Conservation (phyloP, 2,329 filamentous ascomycete genomes). For the Exophiala oligosperma region DNA sequence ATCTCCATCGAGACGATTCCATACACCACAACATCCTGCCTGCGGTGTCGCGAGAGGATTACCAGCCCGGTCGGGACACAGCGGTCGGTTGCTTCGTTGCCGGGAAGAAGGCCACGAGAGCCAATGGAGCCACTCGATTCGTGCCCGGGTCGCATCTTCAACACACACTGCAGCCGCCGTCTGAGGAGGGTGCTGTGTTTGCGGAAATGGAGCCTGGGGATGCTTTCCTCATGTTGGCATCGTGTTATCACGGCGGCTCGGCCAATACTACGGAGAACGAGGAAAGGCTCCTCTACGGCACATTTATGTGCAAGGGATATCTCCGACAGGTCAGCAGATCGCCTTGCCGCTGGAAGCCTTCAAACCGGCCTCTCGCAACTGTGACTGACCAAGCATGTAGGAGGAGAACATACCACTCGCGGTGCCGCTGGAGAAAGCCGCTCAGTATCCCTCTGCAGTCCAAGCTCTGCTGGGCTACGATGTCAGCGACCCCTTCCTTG, state of each 20-base stretch:
- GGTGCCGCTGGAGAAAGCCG: too few species aligned
- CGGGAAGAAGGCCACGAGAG: slow-evolving; percentile 26
- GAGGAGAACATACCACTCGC: background rate
- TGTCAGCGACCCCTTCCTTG: background rate
- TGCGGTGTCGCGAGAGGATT: too few species aligned
- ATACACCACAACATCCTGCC: slow-evolving; percentile 25
- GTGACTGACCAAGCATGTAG: background rate
- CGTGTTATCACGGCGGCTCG: slow-evolving; percentile 34
- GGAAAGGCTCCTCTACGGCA: slow-evolving; percentile 31
- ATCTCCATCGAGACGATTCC: slow-evolving; percentile 31
- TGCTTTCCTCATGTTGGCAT: slow-evolving; percentile 37
- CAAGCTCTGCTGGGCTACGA: background rate
- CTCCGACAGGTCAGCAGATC: slow-evolving; percentile 29
- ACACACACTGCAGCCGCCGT: background rate
- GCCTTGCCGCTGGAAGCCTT: background rate
- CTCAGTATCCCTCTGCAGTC: too few species aligned
- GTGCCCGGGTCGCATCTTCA: slow-evolving; percentile 29
- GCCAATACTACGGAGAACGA: background rate
- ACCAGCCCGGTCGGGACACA: background rate
- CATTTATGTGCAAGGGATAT: slow-evolving; percentile 36
- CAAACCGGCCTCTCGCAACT: too few species aligned
- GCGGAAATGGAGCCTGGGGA: slow-evolving; percentile 39
- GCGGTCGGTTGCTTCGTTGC: slow-evolving; percentile 12
- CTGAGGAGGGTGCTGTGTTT: slow-evolving; percentile 14
- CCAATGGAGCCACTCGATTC: slow-evolving; percentile 34